Percentiles rank a stretch among this genome's conserved stretches.
Evolutionary conservation across 2,329 filamentous ascomycete species (phyloP).

Genomic region (Fusarium sp.): DNA sequence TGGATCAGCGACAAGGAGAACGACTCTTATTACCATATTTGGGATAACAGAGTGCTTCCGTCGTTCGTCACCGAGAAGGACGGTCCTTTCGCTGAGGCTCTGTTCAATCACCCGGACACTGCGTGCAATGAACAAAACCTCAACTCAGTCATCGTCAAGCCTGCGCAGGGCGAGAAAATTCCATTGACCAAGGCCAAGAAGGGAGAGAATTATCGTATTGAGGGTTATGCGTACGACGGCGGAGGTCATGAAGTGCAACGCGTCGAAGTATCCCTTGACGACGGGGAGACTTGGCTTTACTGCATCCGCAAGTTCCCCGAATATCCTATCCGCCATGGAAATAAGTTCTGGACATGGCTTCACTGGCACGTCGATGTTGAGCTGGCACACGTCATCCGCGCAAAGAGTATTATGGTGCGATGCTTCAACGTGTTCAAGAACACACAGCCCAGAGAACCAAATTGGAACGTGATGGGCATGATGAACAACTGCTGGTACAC

Average conservation of each 20-base stretch:
- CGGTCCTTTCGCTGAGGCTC: slow-evolving; percentile 61
- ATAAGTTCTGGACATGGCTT: slow-evolving; percentile 69
- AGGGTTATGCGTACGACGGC: slow-evolving; percentile 66
- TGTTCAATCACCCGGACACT: slow-evolving; percentile 65
- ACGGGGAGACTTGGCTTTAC: slow-evolving; percentile 60
- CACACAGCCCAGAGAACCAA: slow-evolving; percentile 62
- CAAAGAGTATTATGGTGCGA: slow-evolving; percentile 61
- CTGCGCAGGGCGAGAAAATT: slow-evolving; percentile 63
- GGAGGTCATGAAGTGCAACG: slow-evolving; percentile 65
- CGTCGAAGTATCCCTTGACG: slow-evolving; percentile 65
- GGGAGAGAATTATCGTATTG: slow-evolving; percentile 59
- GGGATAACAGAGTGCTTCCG: slow-evolving; percentile 67
- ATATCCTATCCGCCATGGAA: slow-evolving; percentile 64
- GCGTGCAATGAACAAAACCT: slow-evolving; percentile 65
- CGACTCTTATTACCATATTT: slow-evolving; percentile 64
- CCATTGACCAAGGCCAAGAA: slow-evolving; percentile 49
- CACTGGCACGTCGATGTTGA: slow-evolving; percentile 67
- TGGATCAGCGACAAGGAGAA: slow-evolving; percentile 61
- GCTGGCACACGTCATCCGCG: slow-evolving; percentile 58
- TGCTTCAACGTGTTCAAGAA: slow-evolving; percentile 67
- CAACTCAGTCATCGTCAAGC: slow-evolving; percentile 63
- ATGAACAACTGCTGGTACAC: slow-evolving; percentile 69
- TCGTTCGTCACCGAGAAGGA: slow-evolving; percentile 65
- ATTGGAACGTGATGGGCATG: slow-evolving; percentile 68
- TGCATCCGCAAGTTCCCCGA: slow-evolving; percentile 60